Percentiles rank a stretch among this genome's conserved stretches.
Evolutionary conservation across 192 early-diverging fungal species (phyloP).

Genomic region (Glomus cerebriforme): DNA sequence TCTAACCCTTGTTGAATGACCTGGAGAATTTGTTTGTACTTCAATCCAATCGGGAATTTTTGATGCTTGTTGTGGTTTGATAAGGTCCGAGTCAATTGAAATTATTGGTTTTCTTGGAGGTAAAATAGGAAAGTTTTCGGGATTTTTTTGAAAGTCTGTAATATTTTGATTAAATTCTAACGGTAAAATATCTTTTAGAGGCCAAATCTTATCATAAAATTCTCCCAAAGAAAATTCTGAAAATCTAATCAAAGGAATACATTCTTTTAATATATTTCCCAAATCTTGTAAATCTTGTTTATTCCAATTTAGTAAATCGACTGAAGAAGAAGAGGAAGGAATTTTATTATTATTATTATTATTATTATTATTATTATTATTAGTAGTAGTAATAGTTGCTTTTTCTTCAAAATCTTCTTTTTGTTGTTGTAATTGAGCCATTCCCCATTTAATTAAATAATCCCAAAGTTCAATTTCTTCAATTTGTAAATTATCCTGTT

Average conservation of each 20-base stretch:
- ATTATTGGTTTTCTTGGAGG: slow-evolving; percentile 6
- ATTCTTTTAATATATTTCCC: slow-evolving; percentile 7
- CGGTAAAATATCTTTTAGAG: slow-evolving; percentile 8
- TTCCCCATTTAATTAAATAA: slow-evolving; percentile 11
- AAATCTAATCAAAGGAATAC: slow-evolving; percentile 27
- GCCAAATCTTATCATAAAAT: slow-evolving; percentile 15
- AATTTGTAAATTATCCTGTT: slow-evolving; percentile 20
- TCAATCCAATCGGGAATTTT: slow-evolving; percentile 27
- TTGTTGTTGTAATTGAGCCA: not conserved
- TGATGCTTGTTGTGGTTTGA: slow-evolving; percentile 3
- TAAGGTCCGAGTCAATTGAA: not conserved
- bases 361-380: not conserved
- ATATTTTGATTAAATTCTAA: not conserved
- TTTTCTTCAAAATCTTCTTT: too few relatives aligned
- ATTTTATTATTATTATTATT: not conserved
- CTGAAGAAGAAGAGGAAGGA: too few relatives aligned
- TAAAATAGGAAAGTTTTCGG: not conserved
- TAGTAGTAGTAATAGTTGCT: not conserved
- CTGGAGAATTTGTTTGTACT: not conserved
- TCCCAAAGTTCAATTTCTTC: slow-evolving; percentile 23
- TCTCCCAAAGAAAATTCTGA: slow-evolving; percentile 1
- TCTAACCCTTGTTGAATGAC: not conserved
- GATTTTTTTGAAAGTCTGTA: not conserved
- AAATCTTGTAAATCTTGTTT: slow-evolving; percentile 1
- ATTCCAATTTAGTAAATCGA: not conserved